These are phyloP conservation scores for Macadamia tetraphylla DNA, from an alignment of 164 flowering plant genomes.

Conservation along the genomic window DNA sequence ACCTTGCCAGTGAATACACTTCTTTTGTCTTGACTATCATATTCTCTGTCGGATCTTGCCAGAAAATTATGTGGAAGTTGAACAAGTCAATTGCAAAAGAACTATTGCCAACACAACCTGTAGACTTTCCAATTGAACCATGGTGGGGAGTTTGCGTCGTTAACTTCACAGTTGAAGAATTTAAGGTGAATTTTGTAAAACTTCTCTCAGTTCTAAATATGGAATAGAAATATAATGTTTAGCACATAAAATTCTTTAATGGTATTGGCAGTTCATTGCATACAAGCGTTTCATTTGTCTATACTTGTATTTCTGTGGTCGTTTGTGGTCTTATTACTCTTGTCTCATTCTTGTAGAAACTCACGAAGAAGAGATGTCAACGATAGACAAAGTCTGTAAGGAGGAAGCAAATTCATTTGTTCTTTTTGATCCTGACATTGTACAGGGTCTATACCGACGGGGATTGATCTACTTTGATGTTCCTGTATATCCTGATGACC, in stretches of 20 bases:
- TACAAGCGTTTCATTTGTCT: not conserved
- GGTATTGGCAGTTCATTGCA: not conserved
- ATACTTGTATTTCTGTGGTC: not conserved
- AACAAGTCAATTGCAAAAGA: slow-evolving; percentile 98
- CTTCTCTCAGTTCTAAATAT: too few relatives aligned
- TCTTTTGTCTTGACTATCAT: slow-evolving; percentile 21
- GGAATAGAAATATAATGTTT: too few relatives aligned
- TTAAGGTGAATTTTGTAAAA: slow-evolving; percentile 48
- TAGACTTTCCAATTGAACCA: slow-evolving; percentile 82
- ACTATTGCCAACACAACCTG: slow-evolving; percentile 87
- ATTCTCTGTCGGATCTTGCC: slow-evolving; percentile 40
- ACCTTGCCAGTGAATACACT: slow-evolving; percentile 9
- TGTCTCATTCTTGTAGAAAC: slow-evolving; percentile 50
- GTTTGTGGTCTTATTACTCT: not conserved
- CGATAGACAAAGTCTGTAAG: slow-evolving; percentile 92
- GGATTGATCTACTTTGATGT: slow-evolving; percentile 95
- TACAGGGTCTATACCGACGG: slow-evolving; percentile 74
- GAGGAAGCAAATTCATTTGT: slow-evolving; percentile 94
- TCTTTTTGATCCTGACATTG: slow-evolving; percentile 78
- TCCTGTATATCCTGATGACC: slow-evolving; percentile 94
- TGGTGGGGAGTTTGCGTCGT: slow-evolving; percentile 99
- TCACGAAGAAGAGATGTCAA: slow-evolving; percentile 91
- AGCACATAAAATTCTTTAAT: too few relatives aligned
- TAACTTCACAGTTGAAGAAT: slow-evolving; percentile 96
- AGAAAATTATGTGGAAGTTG: slow-evolving; percentile 99